Conservation (phyloP, 2,329 filamentous ascomycete species). For the Apiospora pterosperma region DNA sequence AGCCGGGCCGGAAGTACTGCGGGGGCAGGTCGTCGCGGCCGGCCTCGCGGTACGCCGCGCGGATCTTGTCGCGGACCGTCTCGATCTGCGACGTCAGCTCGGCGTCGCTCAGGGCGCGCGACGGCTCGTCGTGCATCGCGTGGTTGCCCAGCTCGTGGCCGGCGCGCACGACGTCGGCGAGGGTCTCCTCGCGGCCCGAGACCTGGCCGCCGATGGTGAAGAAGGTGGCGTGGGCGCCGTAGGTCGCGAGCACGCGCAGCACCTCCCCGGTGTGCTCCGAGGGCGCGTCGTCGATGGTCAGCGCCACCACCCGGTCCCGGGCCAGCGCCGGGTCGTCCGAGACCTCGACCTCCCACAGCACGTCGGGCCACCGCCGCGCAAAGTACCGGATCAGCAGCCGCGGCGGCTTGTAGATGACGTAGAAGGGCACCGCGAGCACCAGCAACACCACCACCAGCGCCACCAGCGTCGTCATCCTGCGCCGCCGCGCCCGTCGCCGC, state of each 20-base stretch:
- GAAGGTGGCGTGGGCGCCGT: constrained; percentile 75
- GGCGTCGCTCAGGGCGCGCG: constrained; percentile 54
- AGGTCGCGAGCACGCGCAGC: constrained; percentile 59
- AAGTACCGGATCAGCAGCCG: constrained; percentile 67
- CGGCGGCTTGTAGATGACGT: constrained; percentile 80
- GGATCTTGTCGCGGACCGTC: constrained; percentile 48
- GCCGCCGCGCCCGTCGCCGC: constrained; percentile 54
- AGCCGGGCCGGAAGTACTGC: constrained; percentile 78
- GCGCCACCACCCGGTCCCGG: constrained; percentile 64
- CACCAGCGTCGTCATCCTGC: constrained; percentile 54
- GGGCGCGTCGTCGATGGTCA: constrained; percentile 86
- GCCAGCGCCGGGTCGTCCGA: neutral
- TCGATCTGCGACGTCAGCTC: constrained; percentile 62
- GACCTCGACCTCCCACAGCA: constrained; percentile 67
- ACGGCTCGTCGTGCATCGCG: constrained; percentile 83
- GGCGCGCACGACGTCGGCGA: constrained; percentile 55
- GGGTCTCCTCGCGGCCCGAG: constrained; percentile 46
- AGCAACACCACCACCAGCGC: constrained; percentile 36
- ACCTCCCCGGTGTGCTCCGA: constrained; percentile 70
- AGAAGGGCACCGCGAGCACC: constrained; percentile 44
- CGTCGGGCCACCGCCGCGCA: constrained; percentile 68
- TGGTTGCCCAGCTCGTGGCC: constrained; percentile 82
- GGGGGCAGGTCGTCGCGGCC: constrained; percentile 34
- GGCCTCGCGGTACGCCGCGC: constrained; percentile 28
- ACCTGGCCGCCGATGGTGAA: constrained; percentile 85